Evolutionary conservation across 1,284 basidiomycete species (phyloP), one percentile per base, ranked within the genome.

Genomic region (Meira miltonrushii): DNA sequence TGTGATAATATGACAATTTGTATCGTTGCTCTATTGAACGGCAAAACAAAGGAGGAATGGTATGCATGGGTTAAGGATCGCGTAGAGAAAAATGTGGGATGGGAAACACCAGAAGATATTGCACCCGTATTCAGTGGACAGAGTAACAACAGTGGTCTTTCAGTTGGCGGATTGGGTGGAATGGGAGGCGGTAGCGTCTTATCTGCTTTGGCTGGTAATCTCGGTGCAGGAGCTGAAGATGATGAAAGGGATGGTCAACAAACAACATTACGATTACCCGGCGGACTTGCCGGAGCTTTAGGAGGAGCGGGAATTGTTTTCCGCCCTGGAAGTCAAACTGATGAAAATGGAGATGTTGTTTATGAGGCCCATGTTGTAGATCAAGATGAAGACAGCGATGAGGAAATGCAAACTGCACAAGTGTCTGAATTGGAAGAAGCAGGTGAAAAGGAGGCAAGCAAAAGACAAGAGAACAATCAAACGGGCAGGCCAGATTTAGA

Each of bases 1-100:
- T 97, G 93, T 78, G 95, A 99, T 82, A 98, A 99, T 82, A 99
- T 99, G 95, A 98, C 95, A 0, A 83, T 95, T 57, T 85, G 96
- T 67, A 85, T 98, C 60, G 85, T 98, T 51, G 95, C 91, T 3
- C 79, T 98, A 52, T 84, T 95, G 37, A 84, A 89, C 65, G 93
- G 90, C 37, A 86, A 87, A 61, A 91, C 91, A 13, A 86, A 88
- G 77, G 87, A 91, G 65, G 87, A 95, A 76, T 99, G 95, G 95
- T 90, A 89, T 75, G 79, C 84, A 23, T 98, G 93, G 95, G 80
- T 99, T 67, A 86, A 84, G 64, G 85, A 92, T 54, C 86, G 93
- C 46, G 89, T 94, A 44, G 84, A 92, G 69, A 83, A 83, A 40
- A 83, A 86, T 55, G 82, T 87, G 78, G 87, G 87, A 21, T 88